Conservation (phyloP, 148 eudicot species). For the Rhododendron griersonianum region DNA sequence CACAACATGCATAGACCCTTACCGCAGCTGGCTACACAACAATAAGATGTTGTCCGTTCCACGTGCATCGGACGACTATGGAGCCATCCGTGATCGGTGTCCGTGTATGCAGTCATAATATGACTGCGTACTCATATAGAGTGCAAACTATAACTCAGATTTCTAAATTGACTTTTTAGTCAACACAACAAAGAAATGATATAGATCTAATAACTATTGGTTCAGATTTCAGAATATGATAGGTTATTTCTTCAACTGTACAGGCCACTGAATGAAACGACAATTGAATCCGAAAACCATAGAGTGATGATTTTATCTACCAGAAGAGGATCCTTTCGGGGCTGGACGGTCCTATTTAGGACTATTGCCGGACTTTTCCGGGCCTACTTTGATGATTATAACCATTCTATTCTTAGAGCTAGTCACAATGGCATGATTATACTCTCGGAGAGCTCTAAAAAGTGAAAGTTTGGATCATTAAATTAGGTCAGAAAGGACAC, state of each 20-base stretch:
- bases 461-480: not conserved
- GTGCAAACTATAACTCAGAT: too few relatives aligned
- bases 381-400: not conserved
- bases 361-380: not conserved
- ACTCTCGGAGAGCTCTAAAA: not conserved
- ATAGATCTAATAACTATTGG: too few relatives aligned
- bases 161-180: too few relatives aligned
- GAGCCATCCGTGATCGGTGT: too few relatives aligned
- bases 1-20: too few relatives aligned
- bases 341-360: not conserved
- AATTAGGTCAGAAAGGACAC: not conserved
- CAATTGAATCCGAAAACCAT: not conserved
- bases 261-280: not conserved
- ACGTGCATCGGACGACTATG: too few relatives aligned
- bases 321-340: not conserved
- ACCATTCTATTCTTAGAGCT: not conserved
- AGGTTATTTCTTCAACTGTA: not conserved
- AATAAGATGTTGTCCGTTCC: too few relatives aligned
- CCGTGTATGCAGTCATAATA: too few relatives aligned
- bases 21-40: too few relatives aligned
- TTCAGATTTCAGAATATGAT: not conserved
- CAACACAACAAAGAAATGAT: too few relatives aligned
- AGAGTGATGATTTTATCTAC: not conserved
- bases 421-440: not conserved
- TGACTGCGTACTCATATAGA: too few relatives aligned